A percentile compares a stretch with the other conserved stretches of the same genome.
phyloP scores from a whole-genome alignment of 2,329 filamentous ascomycete species.

The Aureobasidium sp. region DNA sequence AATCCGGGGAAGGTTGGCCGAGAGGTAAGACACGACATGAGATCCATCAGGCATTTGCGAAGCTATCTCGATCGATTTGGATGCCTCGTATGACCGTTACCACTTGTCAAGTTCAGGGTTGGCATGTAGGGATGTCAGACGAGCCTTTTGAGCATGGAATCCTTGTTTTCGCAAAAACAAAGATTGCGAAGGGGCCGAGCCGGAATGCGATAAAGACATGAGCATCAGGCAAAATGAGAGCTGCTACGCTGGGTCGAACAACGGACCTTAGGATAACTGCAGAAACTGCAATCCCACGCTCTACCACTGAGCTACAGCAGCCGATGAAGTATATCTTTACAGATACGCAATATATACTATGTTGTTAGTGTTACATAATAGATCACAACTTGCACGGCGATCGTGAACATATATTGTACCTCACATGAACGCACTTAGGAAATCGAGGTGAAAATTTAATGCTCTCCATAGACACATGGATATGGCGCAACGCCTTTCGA shows the following conservation, averaged over 20 bases:
- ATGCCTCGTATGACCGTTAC: background rate
- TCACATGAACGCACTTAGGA: no score
- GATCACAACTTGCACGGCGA: no score
- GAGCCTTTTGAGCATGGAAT: background rate
- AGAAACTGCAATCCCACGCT: constrained; percentile 12
- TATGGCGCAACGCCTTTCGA: background rate
- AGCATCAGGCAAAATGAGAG: background rate
- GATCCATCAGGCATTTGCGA: background rate
- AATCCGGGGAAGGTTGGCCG: background rate
- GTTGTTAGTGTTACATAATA: no score
- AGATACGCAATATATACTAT: background rate
- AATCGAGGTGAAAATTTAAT: background rate
- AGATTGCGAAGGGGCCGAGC: no score
- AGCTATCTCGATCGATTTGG: background rate
- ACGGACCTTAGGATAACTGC: constrained; percentile 13
- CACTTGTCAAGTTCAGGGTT: background rate
- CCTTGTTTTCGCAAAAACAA: background rate
- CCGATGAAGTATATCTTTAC: background rate
- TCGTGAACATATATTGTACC: no score
- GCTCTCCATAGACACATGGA: no score
- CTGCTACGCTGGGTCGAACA: constrained; percentile 13
- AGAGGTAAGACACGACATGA: background rate
- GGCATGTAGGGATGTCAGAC: background rate
- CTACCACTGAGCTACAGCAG: constrained; percentile 14
- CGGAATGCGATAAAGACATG: background rate